Base-by-base conservation (phyloP, 148 eudicot species). In the Rhododendron henanense region DNA sequence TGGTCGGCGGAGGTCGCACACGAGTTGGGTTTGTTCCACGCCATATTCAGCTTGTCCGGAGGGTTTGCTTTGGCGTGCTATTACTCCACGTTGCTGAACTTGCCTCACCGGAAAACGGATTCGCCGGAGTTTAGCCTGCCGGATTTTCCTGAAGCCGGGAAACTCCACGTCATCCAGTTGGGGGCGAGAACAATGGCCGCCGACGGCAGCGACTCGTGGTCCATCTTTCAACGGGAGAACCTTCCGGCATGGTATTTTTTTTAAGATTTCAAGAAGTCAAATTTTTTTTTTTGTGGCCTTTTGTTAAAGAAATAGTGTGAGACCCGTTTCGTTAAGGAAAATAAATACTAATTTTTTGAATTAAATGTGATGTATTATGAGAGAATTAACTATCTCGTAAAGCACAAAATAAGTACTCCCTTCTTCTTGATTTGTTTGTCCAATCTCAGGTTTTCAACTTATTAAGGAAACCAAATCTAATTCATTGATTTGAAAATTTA, bases 41-140 rank as follows among this genome's bases (percentile, higher is more conserved):
- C 83, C 0, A 63, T 92, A 78, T 92, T 91, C 44, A 86, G 87
- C 13, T 90, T 82, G 5, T 39, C 89, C 0, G 86, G 94, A 18
- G 94, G 89, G 28, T 93, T 89, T 53, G 93, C 93, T 0, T 48
- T 87, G 81, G 93, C 91, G 0, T 86, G 90, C 28, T 90, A 88
- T 86, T 87, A 84, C 67, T 92, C 93, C n/a, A 28, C 90, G 33
- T 91, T 91, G 93, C 63, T 90, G 51, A 85, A 79, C 76, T 65
- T 89, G 16, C 94, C 93, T 23, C 85, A 82, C 18, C 85, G 87
- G 85, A 78, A 88, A 28, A 65, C 78, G 3, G 88, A 88, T 8
- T 53, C 35, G 0, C 63, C 11, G 4, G 91, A 91, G 86, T 91
- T 90, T 59, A 28, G 10, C 2, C 67, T 86, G 80, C 90, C 86